Percentiles rank a stretch among this genome's conserved stretches.
Conservation (phyloP, 2,329 filamentous ascomycete species). For the Verticillium nonalfalfae region DNA sequence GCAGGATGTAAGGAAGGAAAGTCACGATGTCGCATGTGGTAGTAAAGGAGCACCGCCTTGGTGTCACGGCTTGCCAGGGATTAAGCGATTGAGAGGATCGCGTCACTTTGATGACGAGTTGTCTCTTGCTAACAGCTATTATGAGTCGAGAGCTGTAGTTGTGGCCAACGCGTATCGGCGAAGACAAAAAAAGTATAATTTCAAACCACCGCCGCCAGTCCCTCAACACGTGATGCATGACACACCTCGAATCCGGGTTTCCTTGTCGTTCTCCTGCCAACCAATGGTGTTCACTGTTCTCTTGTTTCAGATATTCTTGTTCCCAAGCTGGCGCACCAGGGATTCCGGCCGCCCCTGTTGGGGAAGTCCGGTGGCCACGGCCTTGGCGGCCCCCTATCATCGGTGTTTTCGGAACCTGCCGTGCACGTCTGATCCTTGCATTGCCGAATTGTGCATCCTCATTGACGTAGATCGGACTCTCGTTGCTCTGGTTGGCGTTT, state of each 20-base stretch:
- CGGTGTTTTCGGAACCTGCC: background rate
- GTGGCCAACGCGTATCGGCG: background rate
- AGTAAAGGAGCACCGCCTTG: background rate
- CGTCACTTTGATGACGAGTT: background rate
- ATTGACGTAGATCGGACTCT: background rate
- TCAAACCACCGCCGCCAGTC: background rate
- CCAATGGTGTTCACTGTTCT: background rate
- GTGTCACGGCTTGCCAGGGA: background rate
- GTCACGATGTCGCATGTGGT: background rate
- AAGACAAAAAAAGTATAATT: background rate
- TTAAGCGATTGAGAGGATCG: background rate
- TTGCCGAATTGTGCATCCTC: background rate
- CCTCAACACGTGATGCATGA: background rate
- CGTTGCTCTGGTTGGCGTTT: background rate
- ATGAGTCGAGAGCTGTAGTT: background rate
- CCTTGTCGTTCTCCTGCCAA: background rate
- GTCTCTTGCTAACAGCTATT: background rate
- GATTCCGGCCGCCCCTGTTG: background rate
- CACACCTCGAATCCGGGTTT: background rate
- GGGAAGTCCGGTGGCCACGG: background rate
- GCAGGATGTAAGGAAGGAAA: constrained; percentile 8
- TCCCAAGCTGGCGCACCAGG: background rate
- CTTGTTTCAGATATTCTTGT: too few species aligned
- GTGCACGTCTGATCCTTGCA: background rate
- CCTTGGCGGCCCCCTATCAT: background rate